These are phyloP conservation scores for Phytophthora pluvialis DNA, from an alignment of 352 stramenopile species.

Conservation along the genomic window DNA sequence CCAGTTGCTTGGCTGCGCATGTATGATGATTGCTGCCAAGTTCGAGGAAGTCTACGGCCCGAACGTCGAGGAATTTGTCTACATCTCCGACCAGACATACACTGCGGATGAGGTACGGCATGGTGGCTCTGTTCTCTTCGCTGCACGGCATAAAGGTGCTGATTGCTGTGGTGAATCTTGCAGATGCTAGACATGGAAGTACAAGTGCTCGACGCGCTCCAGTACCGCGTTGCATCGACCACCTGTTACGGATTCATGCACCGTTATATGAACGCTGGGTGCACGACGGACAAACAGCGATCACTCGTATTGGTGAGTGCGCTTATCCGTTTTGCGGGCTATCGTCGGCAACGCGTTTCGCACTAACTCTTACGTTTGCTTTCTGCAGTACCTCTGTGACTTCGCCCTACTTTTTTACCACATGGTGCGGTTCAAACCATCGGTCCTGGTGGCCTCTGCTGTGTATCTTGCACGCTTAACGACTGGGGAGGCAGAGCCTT, in stretches of 20 bases:
- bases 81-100: conserved; percentile 98
- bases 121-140: neutral
- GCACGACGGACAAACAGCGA: conserved; percentile 58
- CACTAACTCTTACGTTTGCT: conserved; percentile 1
- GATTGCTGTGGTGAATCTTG: conserved; percentile 6
- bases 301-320: conserved; percentile 65
- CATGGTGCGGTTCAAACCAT: conserved; percentile 80
- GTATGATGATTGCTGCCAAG: conserved; percentile 96
- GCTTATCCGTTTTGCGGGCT: neutral
- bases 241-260: conserved; percentile 79
- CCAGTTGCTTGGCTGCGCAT: conserved; percentile 96
- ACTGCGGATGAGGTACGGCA: conserved; percentile 70
- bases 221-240: conserved; percentile 80
- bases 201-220: conserved; percentile 74
- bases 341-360: neutral
- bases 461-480: conserved; percentile 80
- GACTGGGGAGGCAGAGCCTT: conserved; percentile 63
- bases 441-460: conserved; percentile 69
- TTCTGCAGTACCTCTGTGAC: conserved; percentile 74
- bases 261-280: conserved; percentile 67
- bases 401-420: conserved; percentile 72
- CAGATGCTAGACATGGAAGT: conserved; percentile 87
- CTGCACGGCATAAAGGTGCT: neutral
- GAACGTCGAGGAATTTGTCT: conserved; percentile 95
- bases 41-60: conserved; percentile 98